Evolutionary conservation across 2,329 filamentous ascomycete genomes (phyloP).

Genomic region (Nannizziopsis arthrosporioides): DNA sequence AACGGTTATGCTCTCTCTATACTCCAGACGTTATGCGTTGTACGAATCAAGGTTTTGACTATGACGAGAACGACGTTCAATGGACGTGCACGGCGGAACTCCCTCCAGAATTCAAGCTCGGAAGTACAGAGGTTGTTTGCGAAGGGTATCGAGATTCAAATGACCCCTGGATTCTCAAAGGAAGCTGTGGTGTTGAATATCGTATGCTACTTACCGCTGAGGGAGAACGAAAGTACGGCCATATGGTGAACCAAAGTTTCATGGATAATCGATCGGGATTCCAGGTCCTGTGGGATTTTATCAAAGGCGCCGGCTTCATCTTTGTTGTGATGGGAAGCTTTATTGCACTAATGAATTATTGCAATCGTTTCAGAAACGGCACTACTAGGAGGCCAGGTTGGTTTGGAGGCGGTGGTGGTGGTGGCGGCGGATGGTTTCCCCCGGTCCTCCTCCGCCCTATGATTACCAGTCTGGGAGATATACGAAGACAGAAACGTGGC

Average conservation of each 20-base stretch:
- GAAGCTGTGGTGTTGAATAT: conserved; percentile 89
- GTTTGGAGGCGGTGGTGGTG: conserved; percentile 17
- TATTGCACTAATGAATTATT: conserved; percentile 14
- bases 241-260: conserved; percentile 34
- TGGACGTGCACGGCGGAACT: conserved; percentile 72
- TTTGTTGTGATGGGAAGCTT: conserved; percentile 26
- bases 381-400: conserved; percentile 44
- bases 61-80: conserved; percentile 68
- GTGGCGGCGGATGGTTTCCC: conserved; percentile 15
- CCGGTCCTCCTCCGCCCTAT: conserved; percentile 29
- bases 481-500: conserved; percentile 25
- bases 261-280: conserved; percentile 17
- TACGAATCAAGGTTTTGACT: conserved; percentile 70
- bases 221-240: conserved; percentile 60
- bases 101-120: conserved; percentile 58
- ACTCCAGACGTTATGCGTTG: conserved; percentile 75
- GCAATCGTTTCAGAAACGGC: conserved; percentile 18
- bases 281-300: conserved; percentile 8
- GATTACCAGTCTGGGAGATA: conserved; percentile 28
- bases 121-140: conserved; percentile 79
- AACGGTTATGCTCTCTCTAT: conserved; percentile 55
- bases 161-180: conserved; percentile 78
- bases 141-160: conserved; percentile 70
- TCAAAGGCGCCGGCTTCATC: conserved; percentile 20
- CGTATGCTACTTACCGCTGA: conserved; percentile 62